These are phyloP conservation scores for Bipolaris oryzae DNA, from an alignment of 2,329 filamentous ascomycete species.

Conservation along the genomic window DNA sequence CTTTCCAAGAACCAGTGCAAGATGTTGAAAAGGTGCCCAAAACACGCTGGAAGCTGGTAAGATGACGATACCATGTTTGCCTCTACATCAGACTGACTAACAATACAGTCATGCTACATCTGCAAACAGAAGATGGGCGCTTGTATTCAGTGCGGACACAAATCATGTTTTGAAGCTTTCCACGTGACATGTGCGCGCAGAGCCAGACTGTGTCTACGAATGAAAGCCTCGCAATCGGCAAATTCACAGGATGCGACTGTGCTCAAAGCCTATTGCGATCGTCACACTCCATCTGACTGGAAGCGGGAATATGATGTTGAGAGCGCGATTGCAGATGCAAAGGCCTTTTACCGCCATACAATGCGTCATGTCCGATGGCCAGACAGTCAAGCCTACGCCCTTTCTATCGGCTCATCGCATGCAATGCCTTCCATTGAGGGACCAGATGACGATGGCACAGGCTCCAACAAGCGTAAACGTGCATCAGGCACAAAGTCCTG, in stretches of 20 bases:
- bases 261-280: conserved; percentile 94
- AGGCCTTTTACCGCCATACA: conserved; percentile 84
- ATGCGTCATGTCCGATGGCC: conserved; percentile 93
- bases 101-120: conserved; percentile 77
- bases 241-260: conserved; percentile 80
- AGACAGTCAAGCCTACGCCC: conserved; percentile 82
- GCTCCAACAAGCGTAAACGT: conserved; percentile 65
- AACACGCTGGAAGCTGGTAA: conserved; percentile 81
- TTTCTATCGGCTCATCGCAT: conserved; percentile 77
- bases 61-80: not conserved
- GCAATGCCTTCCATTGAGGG: conserved; percentile 58
- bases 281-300: conserved; percentile 90
- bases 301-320: conserved; percentile 83
- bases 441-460: conserved; percentile 56
- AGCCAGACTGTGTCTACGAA: conserved; percentile 87
- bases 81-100: conserved; percentile 19
- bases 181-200: conserved; percentile 94
- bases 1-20: conserved; percentile 97
- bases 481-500: conserved; percentile 69
- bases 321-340: conserved; percentile 78
- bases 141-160: conserved; percentile 97
- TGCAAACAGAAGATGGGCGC: conserved; percentile 98
- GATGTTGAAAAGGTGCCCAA: conserved; percentile 98
- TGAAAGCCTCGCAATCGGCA: conserved; percentile 87
- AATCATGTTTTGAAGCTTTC: conserved; percentile 95